Evolutionary conservation across 306 rosid genomes (phyloP).

Genomic region (Vicia faba): DNA sequence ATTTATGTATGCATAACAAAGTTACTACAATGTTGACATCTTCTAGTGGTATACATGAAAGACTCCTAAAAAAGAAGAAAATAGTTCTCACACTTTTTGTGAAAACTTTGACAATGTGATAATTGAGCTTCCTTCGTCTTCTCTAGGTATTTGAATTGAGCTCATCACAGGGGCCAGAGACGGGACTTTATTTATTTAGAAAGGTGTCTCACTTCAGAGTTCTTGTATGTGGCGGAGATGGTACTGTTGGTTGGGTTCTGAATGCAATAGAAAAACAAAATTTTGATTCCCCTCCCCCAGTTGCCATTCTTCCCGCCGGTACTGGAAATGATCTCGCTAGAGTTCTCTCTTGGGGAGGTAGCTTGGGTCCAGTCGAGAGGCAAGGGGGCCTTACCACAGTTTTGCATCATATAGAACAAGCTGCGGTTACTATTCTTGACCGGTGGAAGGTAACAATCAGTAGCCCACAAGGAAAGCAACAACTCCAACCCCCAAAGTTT

Average conservation of each 20-base stretch:
- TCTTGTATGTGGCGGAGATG: conserved; percentile 98
- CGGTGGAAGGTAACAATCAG: conserved; percentile 85
- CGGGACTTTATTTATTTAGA: conserved; percentile 85
- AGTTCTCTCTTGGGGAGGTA: conserved; percentile 98
- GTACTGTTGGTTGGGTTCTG: conserved; percentile 98
- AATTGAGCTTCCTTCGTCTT: conserved; percentile 34
- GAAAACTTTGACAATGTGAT: conserved; percentile 29
- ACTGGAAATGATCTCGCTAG: conserved; percentile 99
- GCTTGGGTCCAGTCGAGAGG: conserved; percentile 97
- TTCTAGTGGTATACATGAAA: conserved; percentile 26
- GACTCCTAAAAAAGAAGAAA: conserved; percentile 4
- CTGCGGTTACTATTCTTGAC: conserved; percentile 97
- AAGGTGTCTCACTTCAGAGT: conserved; percentile 95
- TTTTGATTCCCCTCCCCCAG: conserved; percentile 97
- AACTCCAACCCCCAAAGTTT: conserved; percentile 65
- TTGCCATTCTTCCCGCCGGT: conserved; percentile 98
- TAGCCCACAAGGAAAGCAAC: conserved; percentile 73
- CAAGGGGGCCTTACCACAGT: conserved; percentile 96
- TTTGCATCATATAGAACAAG: conserved; percentile 86
- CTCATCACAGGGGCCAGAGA: conserved; percentile 87
- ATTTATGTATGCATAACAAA: conserved; percentile 16
- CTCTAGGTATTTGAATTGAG: conserved; percentile 87
- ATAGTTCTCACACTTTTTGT: background rate
- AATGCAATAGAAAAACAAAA: conserved; percentile 89
- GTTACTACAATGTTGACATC: conserved; percentile 11